Evolutionary conservation across 768 basidiomycete species (phyloP), one percentile per base, ranked within the genome.

Genomic region (Hypsizygus marmoreus): DNA sequence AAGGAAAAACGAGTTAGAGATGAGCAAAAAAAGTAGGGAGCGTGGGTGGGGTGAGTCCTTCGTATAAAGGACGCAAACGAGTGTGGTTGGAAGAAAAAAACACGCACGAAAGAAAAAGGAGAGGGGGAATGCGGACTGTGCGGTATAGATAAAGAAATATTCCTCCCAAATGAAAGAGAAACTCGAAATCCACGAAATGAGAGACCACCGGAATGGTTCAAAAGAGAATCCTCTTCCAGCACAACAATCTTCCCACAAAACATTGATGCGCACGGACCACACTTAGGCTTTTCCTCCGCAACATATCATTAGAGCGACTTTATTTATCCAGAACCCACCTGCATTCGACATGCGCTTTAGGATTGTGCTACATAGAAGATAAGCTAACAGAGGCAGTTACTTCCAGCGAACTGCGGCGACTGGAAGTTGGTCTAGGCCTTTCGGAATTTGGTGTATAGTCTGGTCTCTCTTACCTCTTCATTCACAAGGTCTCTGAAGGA

Each of bases 21-120:
- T 60, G 56, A 61, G 62, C 62, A 55, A 70, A 71, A n/a, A n/a
- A 66, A 75, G 77, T 74, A 81, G 78, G 72, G 76, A 74, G 72
- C 67, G 75, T 75, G 76, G 66, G 58, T 59, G 57, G 56, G 55
- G 28, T 28, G 47, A 69, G 41, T 42, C 67, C 65, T 64, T 67
- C 64, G 64, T 63, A 63, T 59, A 69, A 65, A 63, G 62, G 65
- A 66, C 44, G 41, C 51, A 61, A 57, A 59, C 50, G 64, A 64
- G 62, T 59, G 58, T 59, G 52, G 55, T 56, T 55, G 41, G 40
- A 55, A 60, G 51, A 58, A 51, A 61, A 61, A 61, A 61, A 62
- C 60, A 66, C 62, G 61, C 60, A 66, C 63, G 53, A 57, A 60
- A 48, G 25, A 51, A 57, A 56, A 56, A 50, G 34, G 36, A 59